Percentiles rank a stretch among this genome's conserved stretches.
These are phyloP conservation scores for Tetrapyrgos nigripes DNA, from an alignment of 1,284 basidiomycete species.

Conservation along the genomic window DNA sequence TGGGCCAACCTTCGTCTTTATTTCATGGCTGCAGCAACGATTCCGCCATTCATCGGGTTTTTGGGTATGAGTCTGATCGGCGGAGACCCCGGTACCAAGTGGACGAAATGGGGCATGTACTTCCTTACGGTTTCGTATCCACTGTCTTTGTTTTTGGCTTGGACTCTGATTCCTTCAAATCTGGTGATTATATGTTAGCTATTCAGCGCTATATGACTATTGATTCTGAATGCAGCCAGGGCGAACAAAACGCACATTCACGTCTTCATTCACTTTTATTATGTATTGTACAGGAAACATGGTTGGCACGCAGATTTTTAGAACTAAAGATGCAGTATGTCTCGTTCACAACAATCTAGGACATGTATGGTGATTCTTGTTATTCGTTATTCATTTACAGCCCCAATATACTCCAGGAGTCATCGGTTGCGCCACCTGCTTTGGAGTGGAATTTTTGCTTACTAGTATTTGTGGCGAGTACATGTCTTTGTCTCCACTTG, in stretches of 20 bases:
- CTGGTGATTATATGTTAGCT: background rate
- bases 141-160: constrained; percentile 18
- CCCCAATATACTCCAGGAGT: constrained; percentile 13
- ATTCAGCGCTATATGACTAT: too few species aligned
- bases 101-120: constrained; percentile 19
- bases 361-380: background rate
- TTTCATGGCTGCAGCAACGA: constrained; percentile 15
- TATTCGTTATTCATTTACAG: background rate
- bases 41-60: constrained; percentile 21
- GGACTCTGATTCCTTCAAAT: constrained; percentile 21
- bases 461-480: constrained; percentile 3
- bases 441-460: constrained; percentile 16
- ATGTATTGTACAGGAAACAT: constrained; percentile 24
- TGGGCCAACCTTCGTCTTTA: constrained; percentile 17
- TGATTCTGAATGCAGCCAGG: constrained; percentile 5
- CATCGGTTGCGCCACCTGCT: constrained; percentile 15
- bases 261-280: constrained; percentile 22
- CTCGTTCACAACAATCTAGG: constrained; percentile 2
- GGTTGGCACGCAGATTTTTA: constrained; percentile 22
- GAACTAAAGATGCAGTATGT: constrained; percentile 17
- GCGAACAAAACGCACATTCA: constrained; percentile 23
- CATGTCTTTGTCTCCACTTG: background rate
- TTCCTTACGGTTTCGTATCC: constrained; percentile 17
- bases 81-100: constrained; percentile 11
- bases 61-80: constrained; percentile 12